Evolutionary conservation across 345 rosid genomes (phyloP).

Genomic region (Hirschfeldia incana): DNA sequence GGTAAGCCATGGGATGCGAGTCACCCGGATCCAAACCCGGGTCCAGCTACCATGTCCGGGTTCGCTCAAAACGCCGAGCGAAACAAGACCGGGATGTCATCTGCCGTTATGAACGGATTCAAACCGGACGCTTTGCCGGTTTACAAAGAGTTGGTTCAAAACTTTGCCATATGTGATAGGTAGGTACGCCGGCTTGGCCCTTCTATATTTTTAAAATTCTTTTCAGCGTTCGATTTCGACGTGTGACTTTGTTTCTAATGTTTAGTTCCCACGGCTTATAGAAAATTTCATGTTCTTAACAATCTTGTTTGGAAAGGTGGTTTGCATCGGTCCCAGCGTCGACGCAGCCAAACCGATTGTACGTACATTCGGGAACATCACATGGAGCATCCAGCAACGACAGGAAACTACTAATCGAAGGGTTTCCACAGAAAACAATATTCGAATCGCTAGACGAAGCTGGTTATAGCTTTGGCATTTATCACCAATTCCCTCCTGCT

Average conservation of each 20-base stretch:
- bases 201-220: not conserved
- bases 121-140: slow-evolving; percentile 60
- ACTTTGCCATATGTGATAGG: slow-evolving; percentile 65
- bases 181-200: slow-evolving; percentile 8
- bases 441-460: slow-evolving; percentile 64
- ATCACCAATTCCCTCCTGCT: slow-evolving; percentile 51
- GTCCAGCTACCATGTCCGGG: slow-evolving; percentile 55
- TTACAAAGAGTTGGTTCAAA: slow-evolving; percentile 50
- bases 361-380: slow-evolving; percentile 61
- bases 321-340: slow-evolving; percentile 63
- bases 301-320: slow-evolving; percentile 41
- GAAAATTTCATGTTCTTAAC: not conserved
- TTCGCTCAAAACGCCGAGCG: slow-evolving; percentile 66
- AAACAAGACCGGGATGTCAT: slow-evolving; percentile 46
- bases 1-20: slow-evolving; percentile 63
- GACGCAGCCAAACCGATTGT: slow-evolving; percentile 63
- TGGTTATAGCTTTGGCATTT: slow-evolving; percentile 57
- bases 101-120: slow-evolving; percentile 79
- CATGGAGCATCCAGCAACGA: slow-evolving; percentile 62
- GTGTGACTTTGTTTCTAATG: slow-evolving; percentile 14
- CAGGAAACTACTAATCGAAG: slow-evolving; percentile 41
- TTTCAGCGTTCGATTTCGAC: too few relatives aligned
- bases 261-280: slow-evolving; percentile 35
- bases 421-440: slow-evolving; percentile 65
- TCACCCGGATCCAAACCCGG: slow-evolving; percentile 48